These are phyloP conservation scores for Glomus cerebriforme DNA, from an alignment of 192 early-diverging fungal genomes.

Conservation along the genomic window DNA sequence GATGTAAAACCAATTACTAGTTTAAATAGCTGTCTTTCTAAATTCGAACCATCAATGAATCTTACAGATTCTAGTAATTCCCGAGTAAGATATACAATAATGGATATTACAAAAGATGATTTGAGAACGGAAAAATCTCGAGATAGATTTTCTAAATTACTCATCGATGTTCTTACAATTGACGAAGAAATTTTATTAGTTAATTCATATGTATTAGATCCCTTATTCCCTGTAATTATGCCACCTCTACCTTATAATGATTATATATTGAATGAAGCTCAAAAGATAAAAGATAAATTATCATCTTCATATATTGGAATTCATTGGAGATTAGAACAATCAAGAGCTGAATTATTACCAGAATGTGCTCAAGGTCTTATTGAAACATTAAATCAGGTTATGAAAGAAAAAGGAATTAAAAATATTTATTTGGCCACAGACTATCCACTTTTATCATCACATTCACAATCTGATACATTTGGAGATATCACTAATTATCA, in stretches of 20 bases:
- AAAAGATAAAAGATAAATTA: not conserved
- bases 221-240: not conserved
- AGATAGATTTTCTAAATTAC: too few species aligned
- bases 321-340: slow-evolving; percentile 17
- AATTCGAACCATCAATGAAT: too few species aligned
- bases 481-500: not conserved
- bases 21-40: too few species aligned
- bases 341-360: not conserved
- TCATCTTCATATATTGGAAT: not conserved
- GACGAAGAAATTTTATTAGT: too few species aligned
- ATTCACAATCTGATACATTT: too few species aligned
- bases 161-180: too few species aligned
- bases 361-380: not conserved
- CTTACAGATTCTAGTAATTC: too few species aligned
- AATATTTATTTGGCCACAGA: slow-evolving; percentile 16
- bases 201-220: too few species aligned
- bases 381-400: not conserved
- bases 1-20: not conserved
- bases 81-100: too few species aligned
- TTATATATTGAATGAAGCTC: not conserved
- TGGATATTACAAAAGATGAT: too few species aligned
- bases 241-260: not conserved
- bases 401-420: not conserved
- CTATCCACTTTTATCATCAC: not conserved
- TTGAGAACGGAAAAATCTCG: too few species aligned